phyloP scores from a whole-genome alignment of 1,139 yeast genomes.

The Debaryomycetaceae sp. region DNA sequence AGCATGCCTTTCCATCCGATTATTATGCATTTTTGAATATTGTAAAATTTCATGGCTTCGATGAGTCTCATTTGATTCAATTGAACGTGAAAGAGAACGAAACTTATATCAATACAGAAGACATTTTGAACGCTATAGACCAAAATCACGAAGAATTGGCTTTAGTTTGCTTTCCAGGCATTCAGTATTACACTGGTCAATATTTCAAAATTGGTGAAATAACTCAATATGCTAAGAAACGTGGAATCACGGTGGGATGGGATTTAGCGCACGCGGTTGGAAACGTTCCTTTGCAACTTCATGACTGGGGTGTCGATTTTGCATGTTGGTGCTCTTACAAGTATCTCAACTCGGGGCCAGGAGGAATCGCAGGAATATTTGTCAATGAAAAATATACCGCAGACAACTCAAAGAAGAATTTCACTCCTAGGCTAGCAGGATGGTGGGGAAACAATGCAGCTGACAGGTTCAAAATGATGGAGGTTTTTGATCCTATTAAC shows the following conservation, averaged over 20 bases:
- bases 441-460: conserved; percentile 92
- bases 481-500: conserved; percentile 69
- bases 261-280: conserved; percentile 96
- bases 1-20: conserved; percentile 89
- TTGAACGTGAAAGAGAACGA: conserved; percentile 56
- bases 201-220: conserved; percentile 67
- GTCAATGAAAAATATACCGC: conserved; percentile 56
- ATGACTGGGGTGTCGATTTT: conserved; percentile 88
- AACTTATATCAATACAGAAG: conserved; percentile 56
- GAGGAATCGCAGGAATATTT: conserved; percentile 81
- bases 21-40: conserved; percentile 80
- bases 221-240: conserved; percentile 49
- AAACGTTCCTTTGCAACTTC: conserved; percentile 70
- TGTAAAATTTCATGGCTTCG: conserved; percentile 59
- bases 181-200: conserved; percentile 93
- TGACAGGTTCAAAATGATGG: conserved; percentile 77
- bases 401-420: conserved; percentile 26
- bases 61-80: conserved; percentile 61
- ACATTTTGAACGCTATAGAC: conserved; percentile 57
- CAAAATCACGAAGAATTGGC: conserved; percentile 62
- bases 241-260: conserved; percentile 78
- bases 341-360: conserved; percentile 89
- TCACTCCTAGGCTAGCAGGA: conserved; percentile 76
- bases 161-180: conserved; percentile 76
- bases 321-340: conserved; percentile 95